Base-by-base conservation (phyloP, 768 basidiomycete species). In the Collybia sordida region DNA sequence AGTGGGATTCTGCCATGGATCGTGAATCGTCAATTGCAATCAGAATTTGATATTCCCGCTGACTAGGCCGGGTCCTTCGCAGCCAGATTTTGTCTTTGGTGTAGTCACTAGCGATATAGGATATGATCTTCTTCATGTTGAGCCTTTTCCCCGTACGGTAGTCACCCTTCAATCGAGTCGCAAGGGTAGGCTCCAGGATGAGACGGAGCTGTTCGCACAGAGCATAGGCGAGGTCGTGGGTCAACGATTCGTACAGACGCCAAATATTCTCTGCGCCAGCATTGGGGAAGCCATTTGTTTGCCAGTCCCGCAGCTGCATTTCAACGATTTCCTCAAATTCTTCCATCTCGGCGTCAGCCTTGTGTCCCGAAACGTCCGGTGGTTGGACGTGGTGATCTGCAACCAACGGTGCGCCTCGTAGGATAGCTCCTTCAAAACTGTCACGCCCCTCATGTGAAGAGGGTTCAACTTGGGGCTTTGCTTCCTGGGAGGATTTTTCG, bases 81-180 rank as follows among this genome's bases (percentile, higher is more conserved):
- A 98, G 75, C 97, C 97, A 99, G 56, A 98, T 98, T 71, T 95
- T 95, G 78, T 99, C 96, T 67, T 98, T 98, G 45, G 95, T 98
- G 74, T 92, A 99, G 71, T 99, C 97, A 70, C 89, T 92, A 28
- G 97, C 96, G 53, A 99, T 95, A 75, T 96, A 98, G 3, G 90
- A 85, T 53, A 99, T 95, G 66, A 98, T 93, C 71, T 95, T 95
- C 66, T 95, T 93, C 96, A 98, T 98, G 69, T 98, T 98, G 24
- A 99, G 80, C 17, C 96, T 81, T 71, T 99, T 99, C 45, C 97
- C 97, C 0, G 92, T 95, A 24, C 95, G 89, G 68, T 97, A 99
- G 73, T 98, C 97, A 34, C 97, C 97, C 69, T 90, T 88, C 38
- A 99, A 77, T 18, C 97, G 82, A 5, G 96, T 97, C 4, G 97